Evolutionary conservation across 768 basidiomycete genomes (phyloP).

Genomic region (Lanmaoa rubissima): DNA sequence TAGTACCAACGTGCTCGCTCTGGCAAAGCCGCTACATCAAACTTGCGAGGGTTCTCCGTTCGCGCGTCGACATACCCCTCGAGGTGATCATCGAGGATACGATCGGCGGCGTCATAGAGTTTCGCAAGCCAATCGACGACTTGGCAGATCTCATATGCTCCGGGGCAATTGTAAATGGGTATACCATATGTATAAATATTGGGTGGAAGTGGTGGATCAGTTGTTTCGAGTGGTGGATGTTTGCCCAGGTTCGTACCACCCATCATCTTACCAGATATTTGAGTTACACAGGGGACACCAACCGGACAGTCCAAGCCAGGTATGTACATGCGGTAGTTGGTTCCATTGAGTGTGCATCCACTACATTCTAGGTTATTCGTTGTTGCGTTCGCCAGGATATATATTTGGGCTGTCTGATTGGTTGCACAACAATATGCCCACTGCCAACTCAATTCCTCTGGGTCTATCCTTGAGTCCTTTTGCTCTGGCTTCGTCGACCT

Average conservation of each 20-base stretch:
- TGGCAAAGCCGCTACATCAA: conserved; percentile 41
- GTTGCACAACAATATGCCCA: background rate
- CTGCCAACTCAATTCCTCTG: conserved; percentile 6
- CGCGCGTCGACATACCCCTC: conserved; percentile 33
- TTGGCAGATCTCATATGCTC: conserved; percentile 38
- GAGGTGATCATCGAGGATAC: conserved; percentile 38
- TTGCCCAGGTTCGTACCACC: conserved; percentile 21
- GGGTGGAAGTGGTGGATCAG: conserved; percentile 35
- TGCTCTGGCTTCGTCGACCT: conserved; percentile 4
- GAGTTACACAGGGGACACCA: background rate
- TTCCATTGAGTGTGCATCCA: background rate
- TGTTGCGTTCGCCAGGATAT: background rate
- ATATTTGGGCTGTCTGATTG: background rate
- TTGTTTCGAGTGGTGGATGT: conserved; percentile 36
- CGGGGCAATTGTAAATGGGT: conserved; percentile 36
- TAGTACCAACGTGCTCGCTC: conserved; percentile 44
- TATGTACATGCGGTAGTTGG: conserved; percentile 19
- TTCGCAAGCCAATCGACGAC: conserved; percentile 40
- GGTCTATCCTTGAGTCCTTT: conserved; percentile 8
- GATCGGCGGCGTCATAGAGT: conserved; percentile 41
- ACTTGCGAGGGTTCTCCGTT: conserved; percentile 27
- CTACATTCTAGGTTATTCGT: background rate
- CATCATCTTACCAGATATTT: background rate
- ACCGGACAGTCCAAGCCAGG: conserved; percentile 16
- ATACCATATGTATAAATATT: conserved; percentile 34